These are phyloP conservation scores for Prunella vulgaris DNA, from an alignment of 257 asterid species.

Conservation along the genomic window DNA sequence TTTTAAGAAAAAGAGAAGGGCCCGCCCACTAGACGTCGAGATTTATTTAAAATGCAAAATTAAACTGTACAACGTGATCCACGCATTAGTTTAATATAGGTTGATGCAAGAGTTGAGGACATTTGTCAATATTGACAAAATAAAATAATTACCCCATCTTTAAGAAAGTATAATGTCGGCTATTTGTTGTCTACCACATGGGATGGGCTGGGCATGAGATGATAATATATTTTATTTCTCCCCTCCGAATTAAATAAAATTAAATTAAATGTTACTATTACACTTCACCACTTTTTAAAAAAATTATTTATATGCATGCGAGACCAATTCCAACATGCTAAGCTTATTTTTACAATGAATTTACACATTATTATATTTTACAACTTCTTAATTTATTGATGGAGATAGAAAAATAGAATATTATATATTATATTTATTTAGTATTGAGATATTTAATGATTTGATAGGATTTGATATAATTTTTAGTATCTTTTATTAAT, in stretches of 20 bases:
- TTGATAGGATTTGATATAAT: too few species aligned
- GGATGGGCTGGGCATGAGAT: too few species aligned
- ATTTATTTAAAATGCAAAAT: background rate
- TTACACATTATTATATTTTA: background rate
- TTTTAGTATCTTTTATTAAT: too few species aligned
- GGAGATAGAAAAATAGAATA: too few species aligned
- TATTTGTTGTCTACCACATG: background rate
- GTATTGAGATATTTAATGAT: too few species aligned
- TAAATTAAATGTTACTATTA: too few species aligned
- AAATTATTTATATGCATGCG: background rate
- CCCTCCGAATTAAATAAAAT: background rate
- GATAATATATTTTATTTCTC: background rate
- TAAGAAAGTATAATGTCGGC: conserved; percentile 3
- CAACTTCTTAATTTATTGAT: too few species aligned
- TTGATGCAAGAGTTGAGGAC: background rate
- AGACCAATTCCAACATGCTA: background rate
- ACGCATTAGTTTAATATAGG: background rate
- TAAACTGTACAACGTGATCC: conserved; percentile 8
- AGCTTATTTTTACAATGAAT: background rate
- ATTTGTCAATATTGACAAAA: conserved; percentile 1
- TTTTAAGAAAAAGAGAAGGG: too few species aligned
- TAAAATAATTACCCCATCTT: conserved; percentile 1
- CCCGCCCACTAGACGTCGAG: too few species aligned
- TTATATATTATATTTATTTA: too few species aligned
- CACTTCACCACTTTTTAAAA: background rate